Evolutionary conservation across 371 early-diverging fungal species (phyloP).

Genomic region (Circinella umbellata): DNA sequence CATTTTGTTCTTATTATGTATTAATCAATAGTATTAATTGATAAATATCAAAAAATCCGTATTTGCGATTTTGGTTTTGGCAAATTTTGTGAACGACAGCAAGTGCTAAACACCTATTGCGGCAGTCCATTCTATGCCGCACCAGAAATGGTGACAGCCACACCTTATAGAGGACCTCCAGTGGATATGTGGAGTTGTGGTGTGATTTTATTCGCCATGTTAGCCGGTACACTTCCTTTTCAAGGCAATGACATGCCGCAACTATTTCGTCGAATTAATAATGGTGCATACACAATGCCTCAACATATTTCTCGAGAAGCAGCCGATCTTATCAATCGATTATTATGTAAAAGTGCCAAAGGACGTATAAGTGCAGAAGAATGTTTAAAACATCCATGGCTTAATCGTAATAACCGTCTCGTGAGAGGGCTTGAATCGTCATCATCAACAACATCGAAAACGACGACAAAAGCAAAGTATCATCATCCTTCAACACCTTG

Average conservation of each 20-base stretch:
- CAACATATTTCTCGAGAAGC: slow-evolving; percentile 44
- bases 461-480: neutral
- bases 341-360: slow-evolving; percentile 62
- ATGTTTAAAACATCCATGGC: slow-evolving; percentile 80
- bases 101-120: slow-evolving; percentile 91
- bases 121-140: slow-evolving; percentile 94
- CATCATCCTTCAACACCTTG: slow-evolving; percentile 2
- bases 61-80: slow-evolving; percentile 98
- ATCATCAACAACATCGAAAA: neutral
- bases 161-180: slow-evolving; percentile 76
- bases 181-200: slow-evolving; percentile 85
- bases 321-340: slow-evolving; percentile 54
- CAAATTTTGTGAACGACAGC: slow-evolving; percentile 83
- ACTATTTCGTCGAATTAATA: slow-evolving; percentile 70
- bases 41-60: slow-evolving; percentile 69
- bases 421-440: neutral
- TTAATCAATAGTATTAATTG: slow-evolving; percentile 64
- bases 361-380: slow-evolving; percentile 78
- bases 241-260: slow-evolving; percentile 80
- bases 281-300: slow-evolving; percentile 60
- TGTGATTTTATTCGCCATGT: slow-evolving; percentile 75
- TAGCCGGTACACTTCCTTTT: slow-evolving; percentile 81
- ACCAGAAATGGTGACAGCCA: slow-evolving; percentile 81
- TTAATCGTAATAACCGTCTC: slow-evolving; percentile 28
- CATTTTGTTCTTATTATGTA: neutral